Conservation (phyloP, 257 asterid species). For the Apocynum venetum region DNA sequence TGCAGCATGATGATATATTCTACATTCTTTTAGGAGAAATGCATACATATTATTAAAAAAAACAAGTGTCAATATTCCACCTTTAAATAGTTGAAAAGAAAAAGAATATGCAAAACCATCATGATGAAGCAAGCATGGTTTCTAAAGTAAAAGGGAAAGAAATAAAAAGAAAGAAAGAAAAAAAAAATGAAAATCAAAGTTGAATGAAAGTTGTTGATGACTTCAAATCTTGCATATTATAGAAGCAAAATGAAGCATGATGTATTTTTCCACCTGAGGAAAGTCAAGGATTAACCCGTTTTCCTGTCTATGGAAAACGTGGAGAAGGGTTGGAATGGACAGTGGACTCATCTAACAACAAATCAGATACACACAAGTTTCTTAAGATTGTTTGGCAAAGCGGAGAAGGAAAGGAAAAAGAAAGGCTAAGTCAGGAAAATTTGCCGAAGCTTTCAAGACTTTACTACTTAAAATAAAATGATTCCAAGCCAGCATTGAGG, state of each 20-base stretch:
- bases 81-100: too few relatives aligned
- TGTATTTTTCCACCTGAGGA: not conserved
- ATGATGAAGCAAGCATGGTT: not conserved
- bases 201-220: not conserved
- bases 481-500: not conserved
- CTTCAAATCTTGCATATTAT: not conserved
- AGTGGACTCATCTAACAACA: not conserved
- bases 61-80: too few relatives aligned
- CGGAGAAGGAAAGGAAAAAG: not conserved
- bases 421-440: not conserved
- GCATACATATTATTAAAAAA: too few relatives aligned
- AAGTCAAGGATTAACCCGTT: slow-evolving; percentile 7
- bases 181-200: not conserved
- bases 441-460: slow-evolving; percentile 4
- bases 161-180: not conserved
- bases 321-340: not conserved
- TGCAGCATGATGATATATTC: too few relatives aligned
- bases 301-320: slow-evolving; percentile 1
- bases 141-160: not conserved
- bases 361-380: not conserved
- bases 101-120: not conserved
- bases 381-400: not conserved
- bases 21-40: too few relatives aligned
- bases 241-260: not conserved
- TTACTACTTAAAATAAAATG: not conserved